Evolutionary conservation across 1,284 basidiomycete genomes (phyloP).

Genomic region (Calocybe gambosa): DNA sequence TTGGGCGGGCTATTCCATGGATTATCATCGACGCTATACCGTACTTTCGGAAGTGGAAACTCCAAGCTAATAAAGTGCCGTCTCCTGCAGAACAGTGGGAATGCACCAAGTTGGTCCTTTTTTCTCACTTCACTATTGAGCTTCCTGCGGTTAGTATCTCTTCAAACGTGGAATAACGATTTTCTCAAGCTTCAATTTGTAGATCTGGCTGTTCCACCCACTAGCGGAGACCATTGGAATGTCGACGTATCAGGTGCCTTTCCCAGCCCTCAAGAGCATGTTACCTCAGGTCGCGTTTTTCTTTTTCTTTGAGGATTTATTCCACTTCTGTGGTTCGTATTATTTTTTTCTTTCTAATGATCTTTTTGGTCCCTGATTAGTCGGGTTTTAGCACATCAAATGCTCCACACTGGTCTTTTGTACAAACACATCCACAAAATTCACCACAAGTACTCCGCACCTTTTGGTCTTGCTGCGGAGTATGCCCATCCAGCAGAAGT

Average conservation of each 20-base stretch:
- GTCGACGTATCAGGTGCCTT: slow-evolving; percentile 89
- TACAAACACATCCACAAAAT: slow-evolving; percentile 99
- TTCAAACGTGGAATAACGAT: not conserved
- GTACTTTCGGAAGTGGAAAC: slow-evolving; percentile 92
- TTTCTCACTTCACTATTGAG: slow-evolving; percentile 96
- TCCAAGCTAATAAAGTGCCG: slow-evolving; percentile 85
- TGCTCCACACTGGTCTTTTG: slow-evolving; percentile 83
- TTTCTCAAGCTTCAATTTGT: not conserved
- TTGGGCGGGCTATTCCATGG: slow-evolving; percentile 94
- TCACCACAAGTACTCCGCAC: slow-evolving; percentile 96
- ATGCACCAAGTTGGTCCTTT: slow-evolving; percentile 91
- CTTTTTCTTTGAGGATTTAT: slow-evolving; percentile 95
- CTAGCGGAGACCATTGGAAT: slow-evolving; percentile 88
- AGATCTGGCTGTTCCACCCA: slow-evolving; percentile 98
- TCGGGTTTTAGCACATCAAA: slow-evolving; percentile 68
- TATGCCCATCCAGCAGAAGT: slow-evolving; percentile 96
- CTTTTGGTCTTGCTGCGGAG: slow-evolving; percentile 96
- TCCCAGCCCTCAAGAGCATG: slow-evolving; percentile 71
- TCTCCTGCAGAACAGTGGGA: slow-evolving; percentile 87
- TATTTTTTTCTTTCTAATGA: not conserved
- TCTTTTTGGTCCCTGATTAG: slow-evolving; percentile 10
- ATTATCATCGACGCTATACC: slow-evolving; percentile 93
- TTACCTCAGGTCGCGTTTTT: slow-evolving; percentile 82
- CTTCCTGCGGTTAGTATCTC: slow-evolving; percentile 68
- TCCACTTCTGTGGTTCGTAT: slow-evolving; percentile 71